phyloP scores from a whole-genome alignment of 78 protist genomes.

The Mantamonas sphyraenae region DNA sequence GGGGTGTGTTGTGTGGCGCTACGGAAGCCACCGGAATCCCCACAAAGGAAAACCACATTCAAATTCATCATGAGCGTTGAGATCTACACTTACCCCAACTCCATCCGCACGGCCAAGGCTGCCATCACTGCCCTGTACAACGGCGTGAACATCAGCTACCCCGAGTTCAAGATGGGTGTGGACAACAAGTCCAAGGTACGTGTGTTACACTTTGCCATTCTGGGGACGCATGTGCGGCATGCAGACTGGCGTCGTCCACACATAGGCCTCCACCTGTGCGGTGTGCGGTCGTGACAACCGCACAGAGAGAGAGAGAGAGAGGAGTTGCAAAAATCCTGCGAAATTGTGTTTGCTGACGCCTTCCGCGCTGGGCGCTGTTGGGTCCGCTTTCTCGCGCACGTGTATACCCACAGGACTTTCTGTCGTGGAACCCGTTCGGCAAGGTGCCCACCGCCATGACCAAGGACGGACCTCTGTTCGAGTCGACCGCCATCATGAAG shows the following conservation, averaged over 20 bases:
- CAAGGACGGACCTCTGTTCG: conserved; percentile 60
- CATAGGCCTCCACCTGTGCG: no score
- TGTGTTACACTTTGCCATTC: neutral
- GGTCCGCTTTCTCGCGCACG: no score
- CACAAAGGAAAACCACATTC: no score
- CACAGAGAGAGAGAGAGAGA: neutral
- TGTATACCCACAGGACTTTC: no score
- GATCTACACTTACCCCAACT: conserved; percentile 47
- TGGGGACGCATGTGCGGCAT: neutral
- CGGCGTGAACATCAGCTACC: conserved; percentile 38
- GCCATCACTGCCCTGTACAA: conserved; percentile 61
- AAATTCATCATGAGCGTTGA: no score
- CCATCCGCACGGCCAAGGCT: conserved; percentile 45
- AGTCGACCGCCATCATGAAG: conserved; percentile 50
- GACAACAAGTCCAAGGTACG: conserved; percentile 28
- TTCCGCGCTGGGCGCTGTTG: no score
- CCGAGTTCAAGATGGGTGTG: conserved; percentile 37
- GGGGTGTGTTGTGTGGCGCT: no score
- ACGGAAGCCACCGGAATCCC: no score
- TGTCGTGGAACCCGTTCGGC: conserved; percentile 45
- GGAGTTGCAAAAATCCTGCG: no score
- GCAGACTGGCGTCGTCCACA: neutral
- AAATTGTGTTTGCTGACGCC: no score
- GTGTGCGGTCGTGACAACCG: neutral
- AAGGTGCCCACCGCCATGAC: conserved; percentile 70